Percentiles rank a stretch among this genome's conserved stretches.
phyloP scores from a whole-genome alignment of 768 basidiomycete genomes.

The Trametes gibbosa region DNA sequence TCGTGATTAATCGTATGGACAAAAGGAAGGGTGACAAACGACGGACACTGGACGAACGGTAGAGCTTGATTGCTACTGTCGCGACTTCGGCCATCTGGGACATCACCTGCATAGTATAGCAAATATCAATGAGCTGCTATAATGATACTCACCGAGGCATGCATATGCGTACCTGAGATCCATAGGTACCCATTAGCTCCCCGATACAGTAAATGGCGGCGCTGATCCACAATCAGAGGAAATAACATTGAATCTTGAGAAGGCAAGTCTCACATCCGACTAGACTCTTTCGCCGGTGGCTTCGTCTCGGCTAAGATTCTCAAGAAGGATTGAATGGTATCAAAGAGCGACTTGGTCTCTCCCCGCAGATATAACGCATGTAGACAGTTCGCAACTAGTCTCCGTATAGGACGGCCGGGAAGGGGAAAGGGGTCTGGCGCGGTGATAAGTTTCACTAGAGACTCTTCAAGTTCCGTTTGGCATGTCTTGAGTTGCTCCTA shows the following conservation, averaged over 20 bases:
- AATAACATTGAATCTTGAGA: background rate
- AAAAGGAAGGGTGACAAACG: background rate
- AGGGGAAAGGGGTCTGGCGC: conserved; percentile 66
- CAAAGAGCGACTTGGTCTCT: conserved; percentile 84
- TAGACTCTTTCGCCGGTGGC: conserved; percentile 54
- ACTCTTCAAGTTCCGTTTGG: conserved; percentile 61
- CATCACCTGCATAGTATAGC: conserved; percentile 67
- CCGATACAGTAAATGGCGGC: conserved; percentile 86
- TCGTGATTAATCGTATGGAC: conserved; percentile 2
- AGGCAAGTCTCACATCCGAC: conserved; percentile 56
- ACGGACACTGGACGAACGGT: conserved; percentile 71
- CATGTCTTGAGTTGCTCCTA: conserved; percentile 67
- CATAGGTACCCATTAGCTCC: conserved; percentile 82
- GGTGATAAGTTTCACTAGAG: conserved; percentile 65
- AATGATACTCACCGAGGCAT: too few species aligned
- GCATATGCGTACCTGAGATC: conserved; percentile 63
- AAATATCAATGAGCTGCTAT: too few species aligned
- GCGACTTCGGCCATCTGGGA: conserved; percentile 89
- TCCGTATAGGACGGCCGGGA: conserved; percentile 85
- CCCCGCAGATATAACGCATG: conserved; percentile 70
- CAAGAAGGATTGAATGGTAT: conserved; percentile 76
- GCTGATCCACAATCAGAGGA: conserved; percentile 36
- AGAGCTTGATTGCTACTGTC: conserved; percentile 59
- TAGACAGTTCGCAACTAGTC: conserved; percentile 76
- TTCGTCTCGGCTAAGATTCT: conserved; percentile 75